Conservation (phyloP, 352 stramenopile species). For the Phytophthora rubi region DNA sequence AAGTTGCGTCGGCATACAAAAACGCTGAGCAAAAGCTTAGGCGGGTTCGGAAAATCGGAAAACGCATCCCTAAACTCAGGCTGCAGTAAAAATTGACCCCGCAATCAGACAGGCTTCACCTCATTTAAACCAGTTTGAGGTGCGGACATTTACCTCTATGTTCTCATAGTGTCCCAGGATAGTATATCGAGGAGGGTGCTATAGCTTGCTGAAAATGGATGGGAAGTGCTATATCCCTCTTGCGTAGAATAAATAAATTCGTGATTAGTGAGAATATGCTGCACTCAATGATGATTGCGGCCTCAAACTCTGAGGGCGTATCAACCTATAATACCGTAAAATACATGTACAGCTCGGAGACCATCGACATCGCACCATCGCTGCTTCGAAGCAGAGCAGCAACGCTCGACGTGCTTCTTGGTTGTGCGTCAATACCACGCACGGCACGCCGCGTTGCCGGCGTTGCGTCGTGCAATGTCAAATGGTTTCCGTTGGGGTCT, state of each 20-base stretch:
- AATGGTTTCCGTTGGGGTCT: not conserved
- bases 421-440: not conserved
- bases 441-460: not conserved
- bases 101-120: conserved; percentile 21
- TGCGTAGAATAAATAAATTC: not conserved
- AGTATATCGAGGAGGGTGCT: not conserved
- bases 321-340: too few relatives aligned
- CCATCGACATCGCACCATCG: not conserved
- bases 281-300: not conserved
- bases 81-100: conserved; percentile 19
- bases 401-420: not conserved
- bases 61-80: conserved; percentile 20
- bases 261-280: not conserved
- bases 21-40: not conserved
- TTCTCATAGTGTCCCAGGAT: not conserved
- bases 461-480: not conserved
- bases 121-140: conserved; percentile 7
- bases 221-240: too few relatives aligned
- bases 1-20: not conserved
- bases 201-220: not conserved
- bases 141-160: not conserved
- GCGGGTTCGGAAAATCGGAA: conserved; percentile 16
- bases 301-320: not conserved
- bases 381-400: not conserved
- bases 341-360: not conserved